phyloP scores from a whole-genome alignment of 2,329 filamentous ascomycete genomes.

The Botrytis sinoallii region DNA sequence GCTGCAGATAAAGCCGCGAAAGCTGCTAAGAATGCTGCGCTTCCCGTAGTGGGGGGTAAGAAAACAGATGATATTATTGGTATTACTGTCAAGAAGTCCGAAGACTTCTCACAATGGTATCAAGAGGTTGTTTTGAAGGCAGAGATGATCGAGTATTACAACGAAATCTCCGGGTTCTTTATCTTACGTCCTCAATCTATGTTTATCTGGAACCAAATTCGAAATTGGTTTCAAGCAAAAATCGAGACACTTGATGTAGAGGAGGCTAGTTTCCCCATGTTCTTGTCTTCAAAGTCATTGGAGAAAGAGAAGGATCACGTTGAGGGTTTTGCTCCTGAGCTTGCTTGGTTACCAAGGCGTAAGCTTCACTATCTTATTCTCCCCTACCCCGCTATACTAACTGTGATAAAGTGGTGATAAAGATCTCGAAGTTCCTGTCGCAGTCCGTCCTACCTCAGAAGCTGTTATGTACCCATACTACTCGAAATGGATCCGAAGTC shows the following conservation, averaged over 20 bases:
- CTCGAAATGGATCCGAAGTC: conserved; percentile 93
- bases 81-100: conserved; percentile 80
- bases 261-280: conserved; percentile 96
- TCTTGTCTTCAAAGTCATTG: conserved; percentile 86
- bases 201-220: conserved; percentile 65
- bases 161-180: conserved; percentile 93
- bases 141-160: conserved; percentile 95
- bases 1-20: conserved; percentile 61
- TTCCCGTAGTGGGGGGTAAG: conserved; percentile 56
- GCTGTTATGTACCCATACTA: conserved; percentile 95
- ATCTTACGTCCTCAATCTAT: conserved; percentile 74
- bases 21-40: conserved; percentile 53
- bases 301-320: conserved; percentile 83
- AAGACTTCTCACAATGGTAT: conserved; percentile 93
- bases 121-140: conserved; percentile 96
- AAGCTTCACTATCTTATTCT: conserved; percentile 39
- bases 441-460: conserved; percentile 66
- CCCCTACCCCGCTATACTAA: conserved; percentile 30
- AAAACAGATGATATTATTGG: conserved; percentile 72
- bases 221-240: conserved; percentile 64
- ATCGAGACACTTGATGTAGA: conserved; percentile 92
- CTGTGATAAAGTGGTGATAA: conserved; percentile 68
- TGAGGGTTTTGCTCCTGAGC: conserved; percentile 94
- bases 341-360: conserved; percentile 85
- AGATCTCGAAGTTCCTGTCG: conserved; percentile 78